phyloP scores from a whole-genome alignment of 108 stramenopile genomes.

The Cylindrotheca fusiformis region DNA sequence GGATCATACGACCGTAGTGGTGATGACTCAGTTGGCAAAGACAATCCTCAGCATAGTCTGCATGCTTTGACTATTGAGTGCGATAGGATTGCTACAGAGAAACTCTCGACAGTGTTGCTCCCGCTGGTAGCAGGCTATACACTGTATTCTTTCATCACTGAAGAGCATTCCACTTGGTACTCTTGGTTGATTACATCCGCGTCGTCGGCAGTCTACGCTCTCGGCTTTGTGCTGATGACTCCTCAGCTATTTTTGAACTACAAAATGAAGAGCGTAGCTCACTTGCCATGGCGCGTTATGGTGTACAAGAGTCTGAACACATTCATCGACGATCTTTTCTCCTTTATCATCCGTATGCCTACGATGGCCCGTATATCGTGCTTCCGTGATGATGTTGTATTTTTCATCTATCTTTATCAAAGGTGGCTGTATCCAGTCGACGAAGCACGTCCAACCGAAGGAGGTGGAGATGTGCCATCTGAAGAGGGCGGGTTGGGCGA shows the following conservation, averaged over 20 bases:
- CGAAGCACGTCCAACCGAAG: constrained; percentile 60
- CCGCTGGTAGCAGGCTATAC: constrained; percentile 81
- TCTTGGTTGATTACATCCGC: constrained; percentile 87
- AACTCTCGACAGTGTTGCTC: constrained; percentile 63
- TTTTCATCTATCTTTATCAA: constrained; percentile 95
- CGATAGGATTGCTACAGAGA: constrained; percentile 77
- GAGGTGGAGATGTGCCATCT: constrained; percentile 35
- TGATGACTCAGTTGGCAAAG: background rate
- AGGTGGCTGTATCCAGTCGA: constrained; percentile 94
- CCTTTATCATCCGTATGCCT: constrained; percentile 96
- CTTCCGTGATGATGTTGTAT: constrained; percentile 95
- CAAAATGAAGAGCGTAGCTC: constrained; percentile 86
- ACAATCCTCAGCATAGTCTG: constrained; percentile 32
- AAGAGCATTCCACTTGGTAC: constrained; percentile 85
- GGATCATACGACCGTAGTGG: background rate
- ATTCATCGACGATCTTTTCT: constrained; percentile 95
- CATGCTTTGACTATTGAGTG: constrained; percentile 73
- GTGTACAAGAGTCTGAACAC: constrained; percentile 92
- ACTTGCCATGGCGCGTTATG: constrained; percentile 87
- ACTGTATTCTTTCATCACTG: constrained; percentile 62
- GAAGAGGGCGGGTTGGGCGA: too few species aligned
- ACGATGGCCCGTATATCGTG: constrained; percentile 93
- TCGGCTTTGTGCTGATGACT: constrained; percentile 89
- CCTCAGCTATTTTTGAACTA: constrained; percentile 91
- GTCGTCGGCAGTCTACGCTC: constrained; percentile 79